Base-by-base conservation (phyloP, 371 early-diverging fungal species). In the Mortierella sp. region DNA sequence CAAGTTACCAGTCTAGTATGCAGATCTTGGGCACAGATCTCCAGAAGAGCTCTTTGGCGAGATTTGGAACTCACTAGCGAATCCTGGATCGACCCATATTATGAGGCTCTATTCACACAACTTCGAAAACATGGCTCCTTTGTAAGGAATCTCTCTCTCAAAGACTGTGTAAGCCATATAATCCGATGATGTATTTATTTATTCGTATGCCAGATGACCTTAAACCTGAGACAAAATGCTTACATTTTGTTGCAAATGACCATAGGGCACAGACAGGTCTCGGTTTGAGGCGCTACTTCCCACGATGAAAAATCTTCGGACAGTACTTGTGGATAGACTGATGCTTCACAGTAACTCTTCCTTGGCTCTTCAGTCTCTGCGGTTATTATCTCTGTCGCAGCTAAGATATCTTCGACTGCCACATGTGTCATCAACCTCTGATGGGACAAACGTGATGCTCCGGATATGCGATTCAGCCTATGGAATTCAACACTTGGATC, bases 131-230 rank as follows among this genome's bases (percentile, higher is more conserved):
- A 74, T 36, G 80, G 80, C 6, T 36, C 43, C 1, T 55, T 71
- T 43, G 75, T 74, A 1, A 48, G 52, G 28, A 74, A 65, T n/a
- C 65, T 80, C 38, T 50, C 62, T 1, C 58, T 80, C 32, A 63
- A 52, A 43, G 80, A 80, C 47, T 80, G 75, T 65, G 80, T 80
- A 80, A 74, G 75, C 24, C 24, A 21, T 40, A 21, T 24, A n/a
- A 13, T 28, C 38, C 6, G 36, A 36, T 36, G 36, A 36, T 45
- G 11, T 45, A 45, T 45, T 45, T 45, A 43, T 45, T 45, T 45
- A 45, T 45, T 45, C 11, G 11, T 45, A 4, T 55, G 9, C 16
- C 24, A 21, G 33, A 55, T 58, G 32, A 22, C 33, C 4, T 21
- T 40, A 19, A n/a, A 5, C 24, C 24, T 47, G n/a, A 33, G 47